Conservation (phyloP, 140 eudicot genomes). For the Anethum foeniculum region DNA sequence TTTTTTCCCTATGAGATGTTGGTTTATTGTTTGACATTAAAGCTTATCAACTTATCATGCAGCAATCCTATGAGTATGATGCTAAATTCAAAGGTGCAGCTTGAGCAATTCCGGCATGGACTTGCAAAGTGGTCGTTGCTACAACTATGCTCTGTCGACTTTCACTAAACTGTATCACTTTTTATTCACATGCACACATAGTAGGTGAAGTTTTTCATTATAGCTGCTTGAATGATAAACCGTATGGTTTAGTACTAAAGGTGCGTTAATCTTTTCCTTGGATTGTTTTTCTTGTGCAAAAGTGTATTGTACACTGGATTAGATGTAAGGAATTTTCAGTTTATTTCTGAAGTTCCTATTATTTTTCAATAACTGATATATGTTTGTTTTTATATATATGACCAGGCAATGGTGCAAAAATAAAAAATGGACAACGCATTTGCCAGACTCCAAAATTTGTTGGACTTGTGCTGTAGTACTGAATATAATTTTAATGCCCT, state of each 20-base stretch:
- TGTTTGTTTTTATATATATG: not conserved
- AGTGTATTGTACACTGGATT: not conserved
- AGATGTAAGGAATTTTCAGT: not conserved
- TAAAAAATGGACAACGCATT: not conserved
- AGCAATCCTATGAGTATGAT: constrained; percentile 95
- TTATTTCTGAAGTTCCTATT: not conserved
- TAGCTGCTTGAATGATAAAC: not conserved
- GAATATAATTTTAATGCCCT: not conserved
- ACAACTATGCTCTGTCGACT: not conserved
- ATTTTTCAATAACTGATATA: not conserved
- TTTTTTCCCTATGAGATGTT: not conserved
- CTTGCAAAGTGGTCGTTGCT: not conserved
- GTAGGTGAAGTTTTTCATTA: not conserved
- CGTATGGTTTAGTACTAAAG: not conserved
- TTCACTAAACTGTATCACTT: not conserved
- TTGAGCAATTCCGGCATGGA: constrained; percentile 19
- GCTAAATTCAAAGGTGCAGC: constrained; percentile 79
- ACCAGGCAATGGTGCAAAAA: not conserved
- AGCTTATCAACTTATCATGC: constrained; percentile 12
- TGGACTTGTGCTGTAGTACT: not conserved
- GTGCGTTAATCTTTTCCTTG: not conserved
- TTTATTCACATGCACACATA: not conserved
- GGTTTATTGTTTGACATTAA: not conserved
- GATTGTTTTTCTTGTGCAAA: not conserved
- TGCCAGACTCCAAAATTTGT: not conserved